Base-by-base conservation (phyloP, 164 flowering plant genomes). In the Paratinospora sagittata region DNA sequence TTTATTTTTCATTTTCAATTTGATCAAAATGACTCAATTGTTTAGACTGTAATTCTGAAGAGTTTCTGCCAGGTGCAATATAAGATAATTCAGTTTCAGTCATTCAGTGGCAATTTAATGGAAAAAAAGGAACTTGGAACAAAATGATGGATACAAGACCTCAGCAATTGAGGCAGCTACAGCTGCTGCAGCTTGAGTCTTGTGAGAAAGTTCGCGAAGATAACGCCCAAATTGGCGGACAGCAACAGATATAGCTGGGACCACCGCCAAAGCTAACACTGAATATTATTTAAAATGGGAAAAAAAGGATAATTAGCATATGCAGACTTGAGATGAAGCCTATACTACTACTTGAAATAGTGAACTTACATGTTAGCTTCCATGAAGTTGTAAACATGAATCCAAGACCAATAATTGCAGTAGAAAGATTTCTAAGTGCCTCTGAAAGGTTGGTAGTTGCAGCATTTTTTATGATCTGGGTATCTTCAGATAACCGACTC, bases 111-210 rank as follows among this genome's bases (percentile, higher is more conserved):
- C 57, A 49, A 2, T 49, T 49, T 49, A 17, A 14, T 3, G 21
- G 14, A 43, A 43, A 43, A 11, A 6, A 43, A 16, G 49, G 14
- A 43, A 43, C 14, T 43, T 43, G 45, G 45, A 62, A 14, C 27
- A 8, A 36, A 33, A 52, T 23, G 41, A 65, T 27, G 0, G 16
- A 13, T 43, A 65, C 73, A 75, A 67, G 37, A 96, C 99, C 98
- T 93, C 98, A 68, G 97, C 99, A 78, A 90, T 91, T 69, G 99
- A 96, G 37, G 98, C 78, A 78, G 98, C 94, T 52, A 82, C 84
- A 12, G 99, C 98, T 75, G 99, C 98, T 36, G 98, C 99, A 74
- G 95, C 96, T 88, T 96, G 99, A 67, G 97, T 93, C 80, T 85
- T 85, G 78, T 93, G 93, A 8, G 99, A 93, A 81, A 96, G 92